Percentiles rank a stretch among this genome's conserved stretches.
These are phyloP conservation scores for Fistulina hepatica DNA, from an alignment of 1,284 basidiomycete genomes.

Conservation along the genomic window DNA sequence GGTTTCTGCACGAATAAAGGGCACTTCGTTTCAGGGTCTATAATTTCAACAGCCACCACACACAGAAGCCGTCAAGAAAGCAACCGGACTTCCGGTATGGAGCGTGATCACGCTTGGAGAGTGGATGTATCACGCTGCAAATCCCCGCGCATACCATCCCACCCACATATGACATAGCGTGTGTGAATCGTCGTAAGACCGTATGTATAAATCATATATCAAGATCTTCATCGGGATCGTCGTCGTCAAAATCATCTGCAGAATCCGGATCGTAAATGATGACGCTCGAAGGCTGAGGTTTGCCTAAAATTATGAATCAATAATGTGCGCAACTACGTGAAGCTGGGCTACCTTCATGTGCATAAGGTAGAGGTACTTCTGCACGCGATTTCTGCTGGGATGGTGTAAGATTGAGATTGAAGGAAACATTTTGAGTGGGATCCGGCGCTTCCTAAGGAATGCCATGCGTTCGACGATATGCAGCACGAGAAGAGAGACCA, in stretches of 20 bases:
- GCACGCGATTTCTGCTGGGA: conserved; percentile 74
- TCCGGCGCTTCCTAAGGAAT: conserved; percentile 25
- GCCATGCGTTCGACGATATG: conserved; percentile 14
- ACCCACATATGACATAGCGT: no score
- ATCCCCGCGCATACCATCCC: no score
- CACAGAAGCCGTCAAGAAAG: no score
- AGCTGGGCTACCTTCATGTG: conserved; percentile 55
- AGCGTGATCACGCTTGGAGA: no score
- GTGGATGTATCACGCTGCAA: no score
- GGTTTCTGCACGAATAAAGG: no score
- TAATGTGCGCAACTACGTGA: conserved; percentile 2
- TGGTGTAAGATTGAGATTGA: conserved; percentile 79
- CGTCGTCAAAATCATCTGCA: conserved; percentile 81
- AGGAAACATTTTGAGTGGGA: conserved; percentile 59
- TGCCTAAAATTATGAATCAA: conserved; percentile 11
- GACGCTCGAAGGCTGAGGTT: conserved; percentile 13
- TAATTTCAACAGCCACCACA: no score
- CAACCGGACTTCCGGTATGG: no score
- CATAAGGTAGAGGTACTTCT: conserved; percentile 78
- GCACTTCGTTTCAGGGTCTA: no score
- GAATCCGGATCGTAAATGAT: conserved; percentile 75
- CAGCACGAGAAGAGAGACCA: no score
- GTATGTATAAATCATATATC: no score
- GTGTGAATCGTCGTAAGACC: no score
- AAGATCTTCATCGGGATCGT: conserved; percentile 83